phyloP scores from a whole-genome alignment of 768 basidiomycete species.

The Collybiopsis confluens region DNA sequence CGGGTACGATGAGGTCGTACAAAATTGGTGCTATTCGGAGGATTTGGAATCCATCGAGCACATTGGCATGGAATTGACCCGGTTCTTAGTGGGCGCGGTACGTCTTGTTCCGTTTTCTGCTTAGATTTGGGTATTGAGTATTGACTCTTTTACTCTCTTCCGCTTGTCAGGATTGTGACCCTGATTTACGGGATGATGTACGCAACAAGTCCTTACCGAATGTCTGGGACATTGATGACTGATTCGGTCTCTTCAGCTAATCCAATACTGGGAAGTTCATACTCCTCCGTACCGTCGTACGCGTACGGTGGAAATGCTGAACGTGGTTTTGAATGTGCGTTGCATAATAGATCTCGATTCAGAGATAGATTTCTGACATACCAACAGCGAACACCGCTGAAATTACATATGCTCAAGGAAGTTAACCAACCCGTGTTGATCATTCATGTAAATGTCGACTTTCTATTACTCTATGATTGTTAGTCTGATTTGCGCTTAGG shows the following conservation, averaged over 20 bases:
- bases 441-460: conserved; percentile 47
- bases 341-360: too few species aligned
- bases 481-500: conserved; percentile 31
- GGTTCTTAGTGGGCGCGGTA: conserved; percentile 55
- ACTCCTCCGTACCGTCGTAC: conserved; percentile 52
- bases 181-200: conserved; percentile 65
- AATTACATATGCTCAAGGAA: conserved; percentile 38
- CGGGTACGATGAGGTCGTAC: conserved; percentile 59
- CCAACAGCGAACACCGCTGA: conserved; percentile 52
- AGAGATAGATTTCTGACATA: neutral
- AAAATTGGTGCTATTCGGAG: conserved; percentile 59
- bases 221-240: neutral
- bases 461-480: neutral
- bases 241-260: conserved; percentile 38
- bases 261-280: conserved; percentile 57
- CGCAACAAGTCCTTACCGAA: conserved; percentile 15
- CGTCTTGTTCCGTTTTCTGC: conserved; percentile 17
- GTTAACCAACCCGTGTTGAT: conserved; percentile 65
- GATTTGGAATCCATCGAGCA: conserved; percentile 69
- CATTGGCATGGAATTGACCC: conserved; percentile 54
- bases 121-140: too few species aligned
- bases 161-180: conserved; percentile 43
- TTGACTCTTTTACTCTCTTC: too few species aligned
- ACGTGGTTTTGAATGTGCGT: conserved; percentile 60
- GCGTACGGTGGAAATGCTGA: conserved; percentile 48